Percentiles rank a stretch among this genome's conserved stretches.
Evolutionary conservation across 2,329 filamentous ascomycete species (phyloP).

Genomic region (Elsinoe australis): DNA sequence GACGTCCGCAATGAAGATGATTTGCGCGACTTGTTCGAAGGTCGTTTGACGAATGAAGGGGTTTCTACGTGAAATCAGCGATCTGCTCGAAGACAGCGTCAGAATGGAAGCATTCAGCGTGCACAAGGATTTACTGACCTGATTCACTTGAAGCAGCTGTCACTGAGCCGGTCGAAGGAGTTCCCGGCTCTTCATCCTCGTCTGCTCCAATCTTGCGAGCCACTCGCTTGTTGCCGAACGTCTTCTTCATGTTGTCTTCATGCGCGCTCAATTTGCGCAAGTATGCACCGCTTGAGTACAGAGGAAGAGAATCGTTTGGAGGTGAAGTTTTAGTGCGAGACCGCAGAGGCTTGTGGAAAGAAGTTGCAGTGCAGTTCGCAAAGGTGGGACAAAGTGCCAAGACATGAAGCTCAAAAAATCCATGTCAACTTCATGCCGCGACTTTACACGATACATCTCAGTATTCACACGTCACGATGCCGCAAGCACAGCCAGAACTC

Average conservation of each 20-base stretch:
- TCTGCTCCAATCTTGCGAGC: constrained; percentile 70
- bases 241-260: constrained; percentile 58
- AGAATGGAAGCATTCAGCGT: constrained; percentile 21
- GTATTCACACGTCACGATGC: constrained; percentile 56
- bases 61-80: constrained; percentile 20
- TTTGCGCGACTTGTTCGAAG: constrained; percentile 52
- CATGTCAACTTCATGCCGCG: not conserved
- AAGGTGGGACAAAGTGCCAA: constrained; percentile 8
- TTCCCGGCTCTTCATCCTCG: constrained; percentile 47
- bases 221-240: constrained; percentile 53
- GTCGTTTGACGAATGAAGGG: constrained; percentile 46
- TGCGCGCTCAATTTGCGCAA: too few species aligned
- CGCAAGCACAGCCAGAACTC: constrained; percentile 96
- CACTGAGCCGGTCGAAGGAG: not conserved
- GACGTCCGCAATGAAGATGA: constrained; percentile 69
- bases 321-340: too few species aligned
- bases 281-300: too few species aligned
- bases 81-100: constrained; percentile 26
- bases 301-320: too few species aligned
- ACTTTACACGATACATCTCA: not conserved
- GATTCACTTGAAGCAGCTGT: constrained; percentile 25
- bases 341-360: not conserved
- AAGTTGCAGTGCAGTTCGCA: not conserved
- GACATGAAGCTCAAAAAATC: constrained; percentile 14
- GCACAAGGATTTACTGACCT: constrained; percentile 34